Evolutionary conservation across 2,329 filamentous ascomycete genomes (phyloP).

Genomic region (Exserohilum rostratum): DNA sequence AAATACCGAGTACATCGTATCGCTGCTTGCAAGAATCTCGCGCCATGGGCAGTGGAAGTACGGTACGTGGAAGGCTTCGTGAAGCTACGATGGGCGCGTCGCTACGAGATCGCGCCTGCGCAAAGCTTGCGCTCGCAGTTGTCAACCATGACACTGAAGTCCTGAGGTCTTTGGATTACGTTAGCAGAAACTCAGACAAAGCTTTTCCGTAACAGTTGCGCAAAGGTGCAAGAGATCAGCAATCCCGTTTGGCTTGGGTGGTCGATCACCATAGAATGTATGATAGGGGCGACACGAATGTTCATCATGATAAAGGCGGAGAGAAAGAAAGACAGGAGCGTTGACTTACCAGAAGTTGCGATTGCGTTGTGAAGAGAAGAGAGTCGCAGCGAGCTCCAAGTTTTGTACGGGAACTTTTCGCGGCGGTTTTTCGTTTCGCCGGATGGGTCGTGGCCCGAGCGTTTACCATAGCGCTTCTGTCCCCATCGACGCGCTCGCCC

Average conservation of each 20-base stretch:
- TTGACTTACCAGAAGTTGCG: constrained; percentile 39
- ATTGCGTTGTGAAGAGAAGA: constrained; percentile 27
- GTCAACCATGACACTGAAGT: background rate
- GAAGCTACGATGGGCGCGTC: constrained; percentile 3
- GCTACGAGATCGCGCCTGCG: background rate
- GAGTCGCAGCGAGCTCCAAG: constrained; percentile 15
- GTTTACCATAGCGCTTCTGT: constrained; percentile 3
- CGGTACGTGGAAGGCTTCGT: background rate
- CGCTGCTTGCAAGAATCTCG: constrained; percentile 3
- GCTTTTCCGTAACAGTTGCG: constrained; percentile 8
- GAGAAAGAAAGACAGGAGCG: constrained; percentile 7
- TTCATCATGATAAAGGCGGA: constrained; percentile 38
- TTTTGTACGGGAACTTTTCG: constrained; percentile 33
- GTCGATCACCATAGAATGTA: constrained; percentile 50
- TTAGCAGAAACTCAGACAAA: constrained; percentile 25
- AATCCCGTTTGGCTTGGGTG: constrained; percentile 50
- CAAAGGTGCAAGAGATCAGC: constrained; percentile 34
- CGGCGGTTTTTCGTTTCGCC: constrained; percentile 27
- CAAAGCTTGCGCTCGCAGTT: background rate
- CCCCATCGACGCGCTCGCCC: constrained; percentile 20
- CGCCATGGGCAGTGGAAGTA: constrained; percentile 1
- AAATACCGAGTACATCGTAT: background rate
- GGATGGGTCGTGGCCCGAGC: constrained; percentile 16
- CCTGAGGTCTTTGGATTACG: constrained; percentile 8
- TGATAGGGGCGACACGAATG: constrained; percentile 50